A percentile compares a stretch with the other conserved stretches of the same genome.
These are phyloP conservation scores for Fomitopsis schrenkii DNA, from an alignment of 1,284 basidiomycete species.

Conservation along the genomic window DNA sequence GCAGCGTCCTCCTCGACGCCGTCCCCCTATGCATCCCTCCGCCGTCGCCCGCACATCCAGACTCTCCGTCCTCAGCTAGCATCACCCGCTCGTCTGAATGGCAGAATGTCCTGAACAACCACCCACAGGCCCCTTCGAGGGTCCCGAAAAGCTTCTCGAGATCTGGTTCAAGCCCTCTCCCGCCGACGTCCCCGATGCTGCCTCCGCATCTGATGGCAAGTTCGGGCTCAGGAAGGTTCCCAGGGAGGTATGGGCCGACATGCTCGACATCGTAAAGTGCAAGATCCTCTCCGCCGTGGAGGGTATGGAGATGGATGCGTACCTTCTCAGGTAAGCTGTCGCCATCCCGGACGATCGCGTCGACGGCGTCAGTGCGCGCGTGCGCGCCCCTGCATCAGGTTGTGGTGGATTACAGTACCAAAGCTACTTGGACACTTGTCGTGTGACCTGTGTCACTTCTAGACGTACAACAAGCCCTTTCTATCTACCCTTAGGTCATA, in stretches of 20 bases:
- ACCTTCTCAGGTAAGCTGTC: slow-evolving; percentile 81
- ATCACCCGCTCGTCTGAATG: slow-evolving; percentile 25
- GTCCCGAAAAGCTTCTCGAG: slow-evolving; percentile 93
- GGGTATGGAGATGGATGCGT: slow-evolving; percentile 90
- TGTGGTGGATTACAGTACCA: background rate
- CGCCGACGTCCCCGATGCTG: slow-evolving; percentile 48
- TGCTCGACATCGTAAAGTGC: slow-evolving; percentile 97
- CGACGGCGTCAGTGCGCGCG: background rate
- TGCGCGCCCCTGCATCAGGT: background rate
- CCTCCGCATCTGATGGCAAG: slow-evolving; percentile 35
- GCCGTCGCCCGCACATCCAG: slow-evolving; percentile 35
- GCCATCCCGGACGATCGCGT: background rate
- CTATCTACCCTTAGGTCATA: background rate
- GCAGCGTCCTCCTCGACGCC: background rate
- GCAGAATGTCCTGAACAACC: slow-evolving; percentile 33
- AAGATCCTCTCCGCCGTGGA: slow-evolving; percentile 91
- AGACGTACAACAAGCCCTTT: background rate
- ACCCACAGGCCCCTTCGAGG: slow-evolving; percentile 66
- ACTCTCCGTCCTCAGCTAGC: slow-evolving; percentile 52
- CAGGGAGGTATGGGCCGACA: slow-evolving; percentile 87
- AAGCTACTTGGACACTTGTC: background rate
- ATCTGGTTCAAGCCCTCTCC: slow-evolving; percentile 93
- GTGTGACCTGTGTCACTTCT: background rate
- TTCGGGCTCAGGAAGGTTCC: slow-evolving; percentile 78
- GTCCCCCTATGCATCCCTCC: slow-evolving; percentile 56